A percentile compares a stretch with the other conserved stretches of the same genome.
Conservation (phyloP, 2,329 filamentous ascomycete genomes). For the Colletotrichum sp. region DNA sequence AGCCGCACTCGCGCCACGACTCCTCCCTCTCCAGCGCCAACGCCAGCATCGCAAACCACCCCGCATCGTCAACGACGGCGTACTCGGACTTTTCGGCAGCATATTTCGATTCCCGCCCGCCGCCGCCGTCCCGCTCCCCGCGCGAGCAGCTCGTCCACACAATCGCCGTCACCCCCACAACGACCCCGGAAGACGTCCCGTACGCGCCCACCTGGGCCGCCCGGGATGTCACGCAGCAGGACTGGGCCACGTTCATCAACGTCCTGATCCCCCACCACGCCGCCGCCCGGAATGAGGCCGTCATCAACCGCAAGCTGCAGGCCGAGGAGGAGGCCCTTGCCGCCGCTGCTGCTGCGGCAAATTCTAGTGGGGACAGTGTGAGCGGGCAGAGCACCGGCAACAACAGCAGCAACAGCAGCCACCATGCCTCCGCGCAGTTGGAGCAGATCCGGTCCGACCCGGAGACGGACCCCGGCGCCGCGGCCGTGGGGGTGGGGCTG, state of each 20-base stretch:
- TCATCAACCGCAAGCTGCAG: slow-evolving; percentile 55
- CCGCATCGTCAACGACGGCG: slow-evolving; percentile 3
- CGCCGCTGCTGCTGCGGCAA: slow-evolving; percentile 19
- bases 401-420: slow-evolving; percentile 29
- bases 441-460: slow-evolving; percentile 35
- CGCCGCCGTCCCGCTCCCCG: slow-evolving; percentile 24
- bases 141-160: slow-evolving; percentile 32
- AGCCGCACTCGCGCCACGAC: neutral
- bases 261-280: slow-evolving; percentile 57
- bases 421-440: slow-evolving; percentile 47
- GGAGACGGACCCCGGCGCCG: slow-evolving; percentile 35
- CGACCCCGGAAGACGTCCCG: slow-evolving; percentile 49
- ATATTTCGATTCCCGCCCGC: slow-evolving; percentile 54
- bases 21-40: neutral
- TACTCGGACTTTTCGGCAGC: slow-evolving; percentile 37
- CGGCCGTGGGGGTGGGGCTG: neutral
- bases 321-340: slow-evolving; percentile 38
- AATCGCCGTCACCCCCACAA: slow-evolving; percentile 37
- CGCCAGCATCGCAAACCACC: neutral
- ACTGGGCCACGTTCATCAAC: slow-evolving; percentile 66
- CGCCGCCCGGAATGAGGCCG: slow-evolving; percentile 46
- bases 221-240: slow-evolving; percentile 53
- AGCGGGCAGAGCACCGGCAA: slow-evolving; percentile 27
- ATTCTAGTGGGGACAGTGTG: neutral
- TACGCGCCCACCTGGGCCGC: slow-evolving; percentile 41